Percentiles rank a stretch among this genome's conserved stretches.
Evolutionary conservation across 306 rosid species (phyloP).

Genomic region (Neltuma alba): DNA sequence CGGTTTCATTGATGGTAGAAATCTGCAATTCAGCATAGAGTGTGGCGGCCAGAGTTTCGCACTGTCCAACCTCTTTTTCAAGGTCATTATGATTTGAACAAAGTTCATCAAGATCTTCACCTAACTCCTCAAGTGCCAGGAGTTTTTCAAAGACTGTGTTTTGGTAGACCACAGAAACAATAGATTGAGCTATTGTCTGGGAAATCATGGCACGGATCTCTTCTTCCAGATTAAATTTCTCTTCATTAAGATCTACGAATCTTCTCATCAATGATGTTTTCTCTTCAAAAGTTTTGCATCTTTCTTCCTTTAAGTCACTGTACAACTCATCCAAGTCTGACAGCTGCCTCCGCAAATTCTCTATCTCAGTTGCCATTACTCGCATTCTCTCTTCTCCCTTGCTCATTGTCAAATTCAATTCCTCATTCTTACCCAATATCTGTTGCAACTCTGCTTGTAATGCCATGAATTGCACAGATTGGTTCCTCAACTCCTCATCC

Average conservation of each 20-base stretch:
- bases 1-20: constrained; percentile 58
- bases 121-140: constrained; percentile 54
- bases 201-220: constrained; percentile 56
- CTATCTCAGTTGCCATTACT: constrained; percentile 48
- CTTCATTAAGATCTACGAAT: constrained; percentile 53
- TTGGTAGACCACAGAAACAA: constrained; percentile 60
- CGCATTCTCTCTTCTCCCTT: constrained; percentile 63
- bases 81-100: constrained; percentile 50
- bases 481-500: constrained; percentile 52
- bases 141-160: constrained; percentile 57
- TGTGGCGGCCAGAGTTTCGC: constrained; percentile 59
- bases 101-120: constrained; percentile 52
- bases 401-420: constrained; percentile 56
- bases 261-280: constrained; percentile 52
- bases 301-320: constrained; percentile 59
- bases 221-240: constrained; percentile 57
- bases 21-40: constrained; percentile 59
- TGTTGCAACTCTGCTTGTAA: constrained; percentile 55
- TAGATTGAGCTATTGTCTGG: constrained; percentile 65
- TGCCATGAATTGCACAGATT: constrained; percentile 53
- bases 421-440: constrained; percentile 58
- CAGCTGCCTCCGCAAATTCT: constrained; percentile 52
- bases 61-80: constrained; percentile 57
- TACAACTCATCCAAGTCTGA: constrained; percentile 50
- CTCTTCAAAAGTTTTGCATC: constrained; percentile 54